Evolutionary conservation across 306 rosid genomes (phyloP).

Genomic region (Castanea sativa): DNA sequence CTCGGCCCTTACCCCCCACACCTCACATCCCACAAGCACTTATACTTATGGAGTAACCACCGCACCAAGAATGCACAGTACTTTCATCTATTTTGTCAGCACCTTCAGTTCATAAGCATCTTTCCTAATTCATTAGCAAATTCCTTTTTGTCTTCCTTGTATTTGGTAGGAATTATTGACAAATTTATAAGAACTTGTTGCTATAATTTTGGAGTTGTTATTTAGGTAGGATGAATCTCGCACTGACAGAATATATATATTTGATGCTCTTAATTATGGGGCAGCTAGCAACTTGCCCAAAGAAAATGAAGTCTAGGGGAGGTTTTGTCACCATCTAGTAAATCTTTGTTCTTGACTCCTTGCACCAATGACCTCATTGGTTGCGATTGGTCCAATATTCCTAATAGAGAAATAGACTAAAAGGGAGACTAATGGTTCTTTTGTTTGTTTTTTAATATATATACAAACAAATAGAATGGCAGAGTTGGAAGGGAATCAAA

Average conservation of each 20-base stretch:
- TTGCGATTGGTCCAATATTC: not conserved
- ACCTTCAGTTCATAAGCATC: not conserved
- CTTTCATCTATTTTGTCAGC: not conserved
- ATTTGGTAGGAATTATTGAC: not conserved
- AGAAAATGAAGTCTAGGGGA: not conserved
- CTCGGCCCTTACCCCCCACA: too few species aligned
- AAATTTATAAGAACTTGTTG: not conserved
- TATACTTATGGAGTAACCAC: too few species aligned
- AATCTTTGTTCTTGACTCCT: constrained; percentile 26
- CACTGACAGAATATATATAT: not conserved
- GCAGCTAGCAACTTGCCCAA: too few species aligned
- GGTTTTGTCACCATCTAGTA: constrained; percentile 27
- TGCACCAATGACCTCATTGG: constrained; percentile 11
- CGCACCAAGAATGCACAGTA: too few species aligned
- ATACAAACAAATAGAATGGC: not conserved
- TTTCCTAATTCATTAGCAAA: not conserved
- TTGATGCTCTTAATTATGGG: not conserved
- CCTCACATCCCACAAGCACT: too few species aligned
- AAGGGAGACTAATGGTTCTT: not conserved
- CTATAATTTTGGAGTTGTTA: not conserved
- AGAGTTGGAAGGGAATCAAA: not conserved
- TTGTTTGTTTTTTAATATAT: not conserved
- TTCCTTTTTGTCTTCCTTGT: not conserved
- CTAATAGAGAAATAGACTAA: not conserved
- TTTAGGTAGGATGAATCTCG: not conserved